phyloP scores from a whole-genome alignment of 129 eudicot species.

The Oenanthe sinensis region DNA sequence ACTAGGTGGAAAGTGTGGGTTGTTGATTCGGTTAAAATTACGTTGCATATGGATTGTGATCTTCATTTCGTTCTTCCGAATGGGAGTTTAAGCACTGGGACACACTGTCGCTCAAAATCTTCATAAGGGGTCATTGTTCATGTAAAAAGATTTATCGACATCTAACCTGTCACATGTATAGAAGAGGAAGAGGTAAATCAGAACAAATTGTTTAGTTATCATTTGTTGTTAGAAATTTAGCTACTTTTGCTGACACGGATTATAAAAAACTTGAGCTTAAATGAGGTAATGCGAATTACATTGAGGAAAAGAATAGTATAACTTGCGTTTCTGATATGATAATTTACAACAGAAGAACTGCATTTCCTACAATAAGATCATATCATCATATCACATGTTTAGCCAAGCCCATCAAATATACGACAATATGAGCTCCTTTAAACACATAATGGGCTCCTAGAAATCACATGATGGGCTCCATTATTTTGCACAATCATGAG shows the following conservation, averaged over 20 bases:
- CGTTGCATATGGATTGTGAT: conserved; percentile 46
- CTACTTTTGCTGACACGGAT: neutral
- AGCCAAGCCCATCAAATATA: too few species aligned
- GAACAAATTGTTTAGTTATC: neutral
- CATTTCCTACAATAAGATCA: too few species aligned
- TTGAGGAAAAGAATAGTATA: neutral
- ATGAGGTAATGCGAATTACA: neutral
- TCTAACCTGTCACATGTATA: neutral
- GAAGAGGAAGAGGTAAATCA: neutral
- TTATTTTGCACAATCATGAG: neutral
- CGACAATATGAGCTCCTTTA: too few species aligned
- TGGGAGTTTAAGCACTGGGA: conserved; percentile 17
- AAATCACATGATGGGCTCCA: too few species aligned
- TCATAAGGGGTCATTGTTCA: neutral
- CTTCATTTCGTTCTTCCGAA: conserved; percentile 22
- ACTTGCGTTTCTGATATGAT: too few species aligned
- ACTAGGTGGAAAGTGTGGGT: conserved; percentile 66
- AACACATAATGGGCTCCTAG: too few species aligned
- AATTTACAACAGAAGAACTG: too few species aligned
- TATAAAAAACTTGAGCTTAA: neutral
- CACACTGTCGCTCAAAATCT: conserved; percentile 51
- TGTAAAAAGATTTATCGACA: neutral
- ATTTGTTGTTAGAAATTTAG: neutral
- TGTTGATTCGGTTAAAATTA: conserved; percentile 56
- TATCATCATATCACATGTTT: too few species aligned